Evolutionary conservation across 2,329 filamentous ascomycete species (phyloP), one percentile per base, ranked within the genome.

Genomic region (Fusarium nelsonii): DNA sequence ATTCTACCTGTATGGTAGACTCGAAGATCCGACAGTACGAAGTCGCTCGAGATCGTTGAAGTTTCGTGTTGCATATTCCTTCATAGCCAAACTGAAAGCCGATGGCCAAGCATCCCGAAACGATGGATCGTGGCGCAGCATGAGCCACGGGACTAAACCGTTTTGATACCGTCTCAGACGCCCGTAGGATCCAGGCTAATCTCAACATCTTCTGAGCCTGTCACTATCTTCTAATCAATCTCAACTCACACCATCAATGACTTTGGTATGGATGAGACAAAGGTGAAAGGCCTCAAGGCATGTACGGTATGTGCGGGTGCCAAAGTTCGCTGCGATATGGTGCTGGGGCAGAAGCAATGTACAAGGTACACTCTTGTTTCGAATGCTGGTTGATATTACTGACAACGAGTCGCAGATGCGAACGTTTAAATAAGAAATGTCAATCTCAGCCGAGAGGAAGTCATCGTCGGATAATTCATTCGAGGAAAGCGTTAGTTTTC

Each of bases 251-350:
- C 16, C 3, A 8, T 43, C 30, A 26, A 34, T 2, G 11, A 14
- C 4, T 18, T 44, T 6, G 16, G 14, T 28, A 62, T 61, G 63
- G 63, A 52, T 9, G n/a, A 34, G n/a, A n/a, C 23, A 0, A 56
- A 33, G 14, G 1, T 37, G 1, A 62, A 30, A 18, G 40, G 39
- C 8, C 50, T 67, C 12, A 53, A 67, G 14, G 50, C 57, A 7
- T 67, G 64, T 33, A 50, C 44, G 2, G 52, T 55, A 1, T 67
- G 63, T 15, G 63, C 51, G 3, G 20, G 20, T 33, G 63, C 57
- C n/a, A 67, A 67, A 1, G 46, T 52, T 6, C 63, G 63, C 8
- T 65, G 63, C 6, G 60, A 65, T 7, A 53, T 46, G 39, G 12
- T 65, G 0, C 20, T 23, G 10, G 63, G 63, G 5, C 56, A 67